Evolutionary conservation across 768 basidiomycete genomes (phyloP), one percentile per base, ranked within the genome.

Genomic region (Rhodotorula babjevae): DNA sequence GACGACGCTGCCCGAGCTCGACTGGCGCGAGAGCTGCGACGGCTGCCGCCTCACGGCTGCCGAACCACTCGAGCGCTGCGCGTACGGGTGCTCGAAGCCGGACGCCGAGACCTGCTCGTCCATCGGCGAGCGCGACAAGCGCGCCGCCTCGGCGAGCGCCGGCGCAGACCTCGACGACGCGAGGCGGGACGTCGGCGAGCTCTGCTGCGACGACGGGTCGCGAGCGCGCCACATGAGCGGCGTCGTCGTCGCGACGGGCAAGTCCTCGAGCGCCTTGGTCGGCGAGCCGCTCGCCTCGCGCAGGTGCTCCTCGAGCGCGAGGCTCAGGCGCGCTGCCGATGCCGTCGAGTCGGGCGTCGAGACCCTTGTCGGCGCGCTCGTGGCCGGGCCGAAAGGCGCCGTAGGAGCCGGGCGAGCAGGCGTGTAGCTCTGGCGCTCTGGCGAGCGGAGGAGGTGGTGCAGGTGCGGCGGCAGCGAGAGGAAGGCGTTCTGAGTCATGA

Each of bases 391-490:
- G 25, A 18, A 8, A 15, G n/a, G 56, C 44, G 46, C 25, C 27
- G 29, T 49, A 6, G 71, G 71, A 19, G 65, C 36, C 0, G 55
- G 42, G 19, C 71, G 71, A 3, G 71, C 67, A 0, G 71, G 71
- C 31, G 50, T 57, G 44, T 52, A 72, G n/a, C 40, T 36, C 2
- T 21, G 6, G 2, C 36, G 52, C 31, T 65, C 67, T 0, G 74
- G 74, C 6, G 60, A 61, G 25, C 63, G 74, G 10, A 75, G 60
- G 15, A 75, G 74, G 47, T 75, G 74, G 33, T 75, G 74, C 0
- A 75, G 67, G 52, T 71, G 74, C 1, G 74, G 74, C 7, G 74
- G 74, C 19, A 75, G 69, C 10, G 74, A 68, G 23, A 75, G 60
- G 69, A 71, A 71, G 7, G 74, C 69, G 57, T 75, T 75, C 57